Evolutionary conservation across 805 yeast species (phyloP).

Genomic region (Yarrowia sp.): DNA sequence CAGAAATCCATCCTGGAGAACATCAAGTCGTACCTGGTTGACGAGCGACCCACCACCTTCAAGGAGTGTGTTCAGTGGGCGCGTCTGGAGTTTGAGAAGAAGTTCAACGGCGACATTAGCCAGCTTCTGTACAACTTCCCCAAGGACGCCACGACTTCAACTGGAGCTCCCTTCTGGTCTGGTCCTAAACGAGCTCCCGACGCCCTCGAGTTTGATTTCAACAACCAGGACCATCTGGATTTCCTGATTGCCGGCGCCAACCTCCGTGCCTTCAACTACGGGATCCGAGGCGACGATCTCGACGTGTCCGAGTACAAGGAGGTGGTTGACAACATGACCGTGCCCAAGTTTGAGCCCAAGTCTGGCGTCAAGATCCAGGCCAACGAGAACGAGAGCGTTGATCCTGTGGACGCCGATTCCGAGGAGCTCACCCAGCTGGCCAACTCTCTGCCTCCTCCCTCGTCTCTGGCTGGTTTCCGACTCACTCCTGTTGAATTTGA

Average conservation of each 20-base stretch:
- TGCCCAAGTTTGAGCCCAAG: conserved; percentile 76
- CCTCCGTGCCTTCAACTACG: conserved; percentile 87
- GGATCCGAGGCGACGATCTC: conserved; percentile 72
- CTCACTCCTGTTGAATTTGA: conserved; percentile 92
- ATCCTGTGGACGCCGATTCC: conserved; percentile 69
- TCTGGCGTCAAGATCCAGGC: conserved; percentile 81
- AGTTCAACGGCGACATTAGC: conserved; percentile 82
- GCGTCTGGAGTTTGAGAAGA: conserved; percentile 82
- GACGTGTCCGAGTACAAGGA: conserved; percentile 59
- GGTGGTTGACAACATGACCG: conserved; percentile 58
- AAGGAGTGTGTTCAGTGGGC: conserved; percentile 98
- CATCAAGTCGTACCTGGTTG: conserved; percentile 71
- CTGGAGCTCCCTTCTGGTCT: conserved; percentile 96
- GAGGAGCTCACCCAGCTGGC: conserved; percentile 74
- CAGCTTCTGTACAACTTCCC: conserved; percentile 96
- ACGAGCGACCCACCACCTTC: conserved; percentile 83
- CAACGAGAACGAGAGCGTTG: conserved; percentile 79
- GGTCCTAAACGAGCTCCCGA: conserved; percentile 97
- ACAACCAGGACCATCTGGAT: conserved; percentile 77
- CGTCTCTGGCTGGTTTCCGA: conserved; percentile 86
- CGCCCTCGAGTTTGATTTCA: conserved; percentile 78
- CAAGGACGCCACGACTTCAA: conserved; percentile 85
- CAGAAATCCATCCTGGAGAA: conserved; percentile 84
- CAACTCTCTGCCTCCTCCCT: conserved; percentile 83
- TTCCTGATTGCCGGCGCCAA: conserved; percentile 91